These are phyloP conservation scores for Poa pratensis DNA, from an alignment of 176 grass and related monocot species.

Conservation along the genomic window DNA sequence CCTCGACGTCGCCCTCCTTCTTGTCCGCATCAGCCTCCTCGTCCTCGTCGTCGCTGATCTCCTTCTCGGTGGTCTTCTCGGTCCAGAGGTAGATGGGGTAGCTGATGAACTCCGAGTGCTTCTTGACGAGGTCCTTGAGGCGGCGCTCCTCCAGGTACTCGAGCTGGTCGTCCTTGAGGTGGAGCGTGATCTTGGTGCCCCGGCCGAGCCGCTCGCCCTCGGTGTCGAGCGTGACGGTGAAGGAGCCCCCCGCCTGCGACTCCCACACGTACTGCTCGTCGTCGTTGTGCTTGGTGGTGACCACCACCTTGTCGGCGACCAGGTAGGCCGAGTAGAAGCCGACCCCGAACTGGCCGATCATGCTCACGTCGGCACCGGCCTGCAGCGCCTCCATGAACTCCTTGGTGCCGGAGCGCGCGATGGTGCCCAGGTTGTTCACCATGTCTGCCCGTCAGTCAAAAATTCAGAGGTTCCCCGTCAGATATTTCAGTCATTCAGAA, in stretches of 20 bases:
- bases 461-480: not conserved
- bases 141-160: slow-evolving; percentile 65
- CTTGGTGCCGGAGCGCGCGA: slow-evolving; percentile 60
- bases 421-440: slow-evolving; percentile 70
- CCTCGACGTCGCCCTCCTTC: slow-evolving; percentile 51
- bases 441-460: slow-evolving; percentile 17
- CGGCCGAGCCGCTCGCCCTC: slow-evolving; percentile 55
- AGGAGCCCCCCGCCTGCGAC: slow-evolving; percentile 64
- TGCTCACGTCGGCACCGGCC: slow-evolving; percentile 59
- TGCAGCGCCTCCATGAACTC: slow-evolving; percentile 76
- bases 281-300: slow-evolving; percentile 84
- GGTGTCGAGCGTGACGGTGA: slow-evolving; percentile 59
- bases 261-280: slow-evolving; percentile 81
- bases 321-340: slow-evolving; percentile 73
- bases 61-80: slow-evolving; percentile 68
- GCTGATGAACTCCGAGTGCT: slow-evolving; percentile 73
- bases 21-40: not conserved
- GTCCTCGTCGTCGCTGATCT: slow-evolving; percentile 64
- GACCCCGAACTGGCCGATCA: slow-evolving; percentile 73
- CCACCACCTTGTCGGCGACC: slow-evolving; percentile 63
- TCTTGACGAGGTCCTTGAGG: slow-evolving; percentile 74
- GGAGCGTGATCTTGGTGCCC: slow-evolving; percentile 70
- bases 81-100: slow-evolving; percentile 76
- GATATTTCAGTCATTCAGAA: not conserved
- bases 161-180: slow-evolving; percentile 71